Base-by-base conservation (phyloP, 2,329 filamentous ascomycete species). In the Talaromyces funiculosus region DNA sequence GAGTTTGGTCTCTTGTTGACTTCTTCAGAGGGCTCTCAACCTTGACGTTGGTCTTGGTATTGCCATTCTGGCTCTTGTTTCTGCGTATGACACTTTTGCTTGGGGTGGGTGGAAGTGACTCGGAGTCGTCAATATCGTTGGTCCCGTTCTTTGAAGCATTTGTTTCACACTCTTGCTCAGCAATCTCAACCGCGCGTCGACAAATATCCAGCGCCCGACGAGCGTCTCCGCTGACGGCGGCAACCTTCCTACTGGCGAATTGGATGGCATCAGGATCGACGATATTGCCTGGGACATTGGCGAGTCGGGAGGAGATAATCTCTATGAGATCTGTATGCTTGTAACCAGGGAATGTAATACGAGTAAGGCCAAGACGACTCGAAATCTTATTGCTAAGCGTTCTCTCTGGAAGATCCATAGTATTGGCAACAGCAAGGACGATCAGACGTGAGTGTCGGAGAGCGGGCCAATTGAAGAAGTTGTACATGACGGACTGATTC, bases 401-500 rank as follows among this genome's bases (percentile, higher is more conserved):
- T 71, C 94, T 84, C 75, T 99, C 94, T 0, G 94, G 94, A 61
- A 99, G 78, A 77, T 99, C 94, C 94, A 99, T 99, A 24, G 94
- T 99, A 75, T 99, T 99, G 57, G 94, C 95, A 18, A 99, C 94
- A 10, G 95, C 95, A 6, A 99, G 85, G 6, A 99, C 95, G 73
- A 99, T 97, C 47, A 99, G 82, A 53, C 92, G 86, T 58, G 91
- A 96, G 75, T 99, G 92, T 54, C 90, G 85, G 58, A 97, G 81
- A 10, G 90, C 90, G 3, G 94, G 94, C 94, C 94, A 99, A 71
- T 99, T 99, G 83, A 99, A 99, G 75, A 99, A 99, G 75, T 99
- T 99, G 79, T 99, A 99, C 94, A 99, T 99, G 76, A 99, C 94
- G n/a, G 90, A 93, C 74, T 99, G 95, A 69, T 96, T 97, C 71